Base-by-base conservation (phyloP, 176 grass and related monocot species). In the Avena insularis region DNA sequence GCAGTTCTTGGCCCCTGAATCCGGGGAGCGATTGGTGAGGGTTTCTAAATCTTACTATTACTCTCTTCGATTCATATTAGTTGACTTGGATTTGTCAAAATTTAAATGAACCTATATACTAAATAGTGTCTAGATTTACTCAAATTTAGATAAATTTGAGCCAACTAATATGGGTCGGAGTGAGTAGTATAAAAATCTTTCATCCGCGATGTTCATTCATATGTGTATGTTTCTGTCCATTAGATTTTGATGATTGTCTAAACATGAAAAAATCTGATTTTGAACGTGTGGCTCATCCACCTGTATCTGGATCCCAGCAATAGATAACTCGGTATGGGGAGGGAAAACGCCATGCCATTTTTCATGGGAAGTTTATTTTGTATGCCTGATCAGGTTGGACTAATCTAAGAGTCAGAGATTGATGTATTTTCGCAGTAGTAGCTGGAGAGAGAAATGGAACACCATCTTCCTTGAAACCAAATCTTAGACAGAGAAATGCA, bases 271-370 rank as follows among this genome's bases (percentile, higher is more conserved):
- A 20, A 8, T 58, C 16, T 50, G 56, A 29, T 60, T 57, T 29
- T 57, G n/a, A 84, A 47, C 19, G 56, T 58, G 56, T 58, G 19
- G 19, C 56, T 58, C 56, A 58, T 58, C 56, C 86, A 91, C 62
- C 81, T 97, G 79, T 50, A 81, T 45, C 55, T 94, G 64, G 89
- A 93, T 33, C 84, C 93, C 71, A 85, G 79, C 75, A 74, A 59
- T 19, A 84, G 76, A 76, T 87, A 76, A 84, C 12, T 14, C n/a
- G 2, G 3, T 7, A 40, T 9, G 8, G 23, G 77, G 58, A 84
- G 68, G 19, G 40, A n/a, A 48, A 47, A n/a, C 40, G 67, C 38
- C 43, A 46, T 76, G 60, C 11, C 76, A 36, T 81, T 57, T 57
- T 53, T 81, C 81, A 71, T 60, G 20, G n/a, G n/a, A 71, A 82